Evolutionary conservation across 2,329 filamentous ascomycete genomes (phyloP).

Genomic region (Elsinoe fawcettii): DNA sequence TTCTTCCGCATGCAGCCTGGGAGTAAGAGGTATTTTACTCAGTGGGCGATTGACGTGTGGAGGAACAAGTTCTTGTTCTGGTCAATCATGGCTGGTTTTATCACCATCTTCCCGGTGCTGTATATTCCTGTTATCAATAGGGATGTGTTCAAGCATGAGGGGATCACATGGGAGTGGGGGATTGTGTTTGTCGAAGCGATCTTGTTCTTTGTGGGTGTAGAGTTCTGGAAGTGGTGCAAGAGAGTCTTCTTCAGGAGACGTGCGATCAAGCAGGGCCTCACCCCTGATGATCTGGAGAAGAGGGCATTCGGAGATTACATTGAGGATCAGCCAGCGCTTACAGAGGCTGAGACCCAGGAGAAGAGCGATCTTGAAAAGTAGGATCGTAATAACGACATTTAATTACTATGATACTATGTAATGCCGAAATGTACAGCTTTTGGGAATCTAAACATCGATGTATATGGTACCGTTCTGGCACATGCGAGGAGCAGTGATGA

Average conservation of each 20-base stretch:
- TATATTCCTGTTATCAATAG: conserved; percentile 64
- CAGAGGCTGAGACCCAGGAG: conserved; percentile 10
- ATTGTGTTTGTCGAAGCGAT: conserved; percentile 55
- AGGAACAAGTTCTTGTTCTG: conserved; percentile 58
- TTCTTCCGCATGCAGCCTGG: conserved; percentile 68
- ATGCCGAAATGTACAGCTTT: background rate
- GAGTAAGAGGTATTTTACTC: conserved; percentile 52
- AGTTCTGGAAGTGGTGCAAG: conserved; percentile 62
- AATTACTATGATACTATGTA: background rate
- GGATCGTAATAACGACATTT: background rate
- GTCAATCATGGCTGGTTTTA: conserved; percentile 37
- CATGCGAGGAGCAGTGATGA: background rate
- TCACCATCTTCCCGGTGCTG: conserved; percentile 40
- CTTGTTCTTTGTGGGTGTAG: conserved; percentile 57
- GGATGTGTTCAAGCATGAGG: conserved; percentile 57
- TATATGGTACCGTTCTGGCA: background rate
- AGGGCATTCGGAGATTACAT: conserved; percentile 18
- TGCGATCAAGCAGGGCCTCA: conserved; percentile 9
- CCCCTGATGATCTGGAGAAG: conserved; percentile 18
- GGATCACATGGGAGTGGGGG: conserved; percentile 63
- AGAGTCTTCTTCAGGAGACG: conserved; percentile 43
- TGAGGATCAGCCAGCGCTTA: conserved; percentile 1
- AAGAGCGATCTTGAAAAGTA: conserved; percentile 10
- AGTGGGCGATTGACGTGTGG: conserved; percentile 63
- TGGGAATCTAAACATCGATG: background rate